Percentiles rank a stretch among this genome's conserved stretches.
Evolutionary conservation across 805 yeast species (phyloP).

Genomic region (Ogataea trehaloabstinens): DNA sequence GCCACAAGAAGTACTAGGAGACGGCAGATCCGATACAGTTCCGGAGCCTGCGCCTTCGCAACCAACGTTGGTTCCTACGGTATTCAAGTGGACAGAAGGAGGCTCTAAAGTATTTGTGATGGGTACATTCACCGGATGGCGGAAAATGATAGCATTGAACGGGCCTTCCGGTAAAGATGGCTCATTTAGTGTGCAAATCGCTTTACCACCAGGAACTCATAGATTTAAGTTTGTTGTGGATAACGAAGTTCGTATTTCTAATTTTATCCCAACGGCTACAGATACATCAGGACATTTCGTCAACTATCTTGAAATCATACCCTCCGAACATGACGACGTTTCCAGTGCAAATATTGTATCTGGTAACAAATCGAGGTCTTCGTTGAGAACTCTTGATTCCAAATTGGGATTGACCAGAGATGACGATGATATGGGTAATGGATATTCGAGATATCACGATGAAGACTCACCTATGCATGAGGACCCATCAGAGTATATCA

Average conservation of each 20-base stretch:
- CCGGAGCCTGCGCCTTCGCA: conserved; percentile 19
- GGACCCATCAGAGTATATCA: conserved; percentile 47
- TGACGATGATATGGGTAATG: conserved; percentile 81
- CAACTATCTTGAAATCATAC: conserved; percentile 74
- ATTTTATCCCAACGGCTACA: conserved; percentile 91
- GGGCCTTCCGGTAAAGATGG: conserved; percentile 47
- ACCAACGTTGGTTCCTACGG: conserved; percentile 46
- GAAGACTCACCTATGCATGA: conserved; percentile 39
- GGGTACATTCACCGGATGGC: conserved; percentile 97
- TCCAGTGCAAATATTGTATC: conserved; percentile 17
- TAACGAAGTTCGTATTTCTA: conserved; percentile 86
- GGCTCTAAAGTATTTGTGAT: conserved; percentile 94
- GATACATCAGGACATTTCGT: conserved; percentile 96
- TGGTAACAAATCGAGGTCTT: conserved; percentile 24
- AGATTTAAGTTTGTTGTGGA: conserved; percentile 92
- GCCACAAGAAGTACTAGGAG: conserved; percentile 8
- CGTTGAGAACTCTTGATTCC: conserved; percentile 49
- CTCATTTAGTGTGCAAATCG: conserved; percentile 64
- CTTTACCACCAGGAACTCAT: conserved; percentile 88
- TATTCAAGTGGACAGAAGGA: conserved; percentile 93
- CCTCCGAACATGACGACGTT: conserved; percentile 29
- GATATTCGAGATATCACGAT: conserved; percentile 74
- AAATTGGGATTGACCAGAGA: conserved; percentile 62
- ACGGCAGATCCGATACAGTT: conserved; percentile 2
- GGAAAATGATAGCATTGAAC: conserved; percentile 90